Evolutionary conservation across 1,284 basidiomycete genomes (phyloP), one percentile per base, ranked within the genome.

Genomic region (Cryptococcus amylolentus): DNA sequence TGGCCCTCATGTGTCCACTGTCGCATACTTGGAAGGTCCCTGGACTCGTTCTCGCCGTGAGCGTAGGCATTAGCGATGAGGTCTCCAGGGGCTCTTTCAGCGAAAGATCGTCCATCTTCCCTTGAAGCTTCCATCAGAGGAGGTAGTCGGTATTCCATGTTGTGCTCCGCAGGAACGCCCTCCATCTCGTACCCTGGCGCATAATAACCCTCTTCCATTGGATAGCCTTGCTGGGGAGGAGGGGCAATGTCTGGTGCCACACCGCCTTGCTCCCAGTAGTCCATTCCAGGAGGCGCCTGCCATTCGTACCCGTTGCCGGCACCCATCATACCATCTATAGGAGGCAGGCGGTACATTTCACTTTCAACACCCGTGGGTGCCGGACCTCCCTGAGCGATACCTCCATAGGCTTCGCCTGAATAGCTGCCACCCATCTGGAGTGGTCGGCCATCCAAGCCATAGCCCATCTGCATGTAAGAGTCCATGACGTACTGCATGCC

Each of bases 291-390:
- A 38, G 47, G 27, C 4, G 38, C 26, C 12, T 60, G 55, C 58
- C 57, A 61, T 6, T 61, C 59, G 31, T 61, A 57, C 42, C 50
- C 56, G 10, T 23, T 51, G 14, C 35, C 54, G 47, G 44, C 51
- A 38, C 28, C 39, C 54, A 60, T 62, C 56, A 58, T 57, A 37
- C 59, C 61, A 14, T 66, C 49, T 23, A 70, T 63, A 16, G 65
- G 67, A 1, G 70, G 70, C 5, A 70, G 55, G 31, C 63, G 61
- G 52, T 72, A 70, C 66, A 67, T 65, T 23, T 56, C 56, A 10
- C 54, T 60, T 23, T 56, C 55, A 31, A 58, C 41, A 18, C 50
- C 54, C 20, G 45, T 27, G 9, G 48, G 31, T 10, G 18, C 48
- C 4, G 31, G 49, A 20, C 12, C 49, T 16, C n/a, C 46, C 8